These are phyloP conservation scores for Sambucus nigra DNA, from an alignment of 129 eudicot genomes.

Conservation along the genomic window DNA sequence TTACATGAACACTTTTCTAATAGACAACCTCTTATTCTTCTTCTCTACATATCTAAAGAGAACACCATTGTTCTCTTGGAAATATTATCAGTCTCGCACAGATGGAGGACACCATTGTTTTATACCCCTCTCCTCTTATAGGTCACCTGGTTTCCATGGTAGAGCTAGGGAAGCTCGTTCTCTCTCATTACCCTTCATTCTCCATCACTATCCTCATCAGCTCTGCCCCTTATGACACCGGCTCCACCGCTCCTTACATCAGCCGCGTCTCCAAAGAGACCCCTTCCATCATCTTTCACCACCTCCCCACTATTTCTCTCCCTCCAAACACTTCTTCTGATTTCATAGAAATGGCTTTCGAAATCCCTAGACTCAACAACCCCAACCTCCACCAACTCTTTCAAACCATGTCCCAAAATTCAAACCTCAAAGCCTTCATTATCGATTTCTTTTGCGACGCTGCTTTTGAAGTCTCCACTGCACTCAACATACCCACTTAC, in stretches of 20 bases:
- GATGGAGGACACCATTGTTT: slow-evolving; percentile 9
- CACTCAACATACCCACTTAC: slow-evolving; percentile 45
- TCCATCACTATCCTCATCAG: slow-evolving; percentile 29
- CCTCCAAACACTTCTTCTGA: slow-evolving; percentile 17
- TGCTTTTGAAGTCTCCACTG: slow-evolving; percentile 30
- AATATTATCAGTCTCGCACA: not conserved
- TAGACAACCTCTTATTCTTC: too few relatives aligned
- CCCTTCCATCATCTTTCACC: slow-evolving; percentile 52
- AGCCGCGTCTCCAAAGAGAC: slow-evolving; percentile 25
- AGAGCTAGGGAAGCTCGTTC: slow-evolving; percentile 45
- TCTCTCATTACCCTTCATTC: slow-evolving; percentile 23
- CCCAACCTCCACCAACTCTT: slow-evolving; percentile 29
- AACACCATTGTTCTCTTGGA: not conserved
- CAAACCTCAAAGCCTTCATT: slow-evolving; percentile 35
- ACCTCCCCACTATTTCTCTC: slow-evolving; percentile 26
- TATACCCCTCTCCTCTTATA: slow-evolving; percentile 41
- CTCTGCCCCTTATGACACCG: slow-evolving; percentile 23
- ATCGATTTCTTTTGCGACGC: slow-evolving; percentile 59
- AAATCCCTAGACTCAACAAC: slow-evolving; percentile 36
- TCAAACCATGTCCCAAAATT: slow-evolving; percentile 22
- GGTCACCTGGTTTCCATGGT: slow-evolving; percentile 58
- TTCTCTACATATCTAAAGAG: too few relatives aligned
- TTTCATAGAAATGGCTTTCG: slow-evolving; percentile 24
- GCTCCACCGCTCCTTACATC: slow-evolving; percentile 32
- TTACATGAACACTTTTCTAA: too few relatives aligned